Evolutionary conservation across 768 basidiomycete species (phyloP).

Genomic region (Agrocybe chaxingu): DNA sequence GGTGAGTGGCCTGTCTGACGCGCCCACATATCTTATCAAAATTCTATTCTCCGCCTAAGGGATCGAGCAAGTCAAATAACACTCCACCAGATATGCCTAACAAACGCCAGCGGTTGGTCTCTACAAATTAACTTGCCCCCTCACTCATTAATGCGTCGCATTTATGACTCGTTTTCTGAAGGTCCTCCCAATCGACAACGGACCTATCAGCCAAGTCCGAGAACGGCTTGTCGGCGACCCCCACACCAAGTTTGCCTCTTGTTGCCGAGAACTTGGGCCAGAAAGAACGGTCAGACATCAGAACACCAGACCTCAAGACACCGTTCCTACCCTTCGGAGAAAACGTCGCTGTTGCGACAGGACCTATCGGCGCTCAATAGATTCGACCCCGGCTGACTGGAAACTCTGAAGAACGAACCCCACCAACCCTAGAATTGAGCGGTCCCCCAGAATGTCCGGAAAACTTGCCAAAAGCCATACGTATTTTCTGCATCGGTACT

Average conservation of each 20-base stretch:
- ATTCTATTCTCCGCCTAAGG: constrained; percentile 37
- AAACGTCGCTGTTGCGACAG: constrained; percentile 51
- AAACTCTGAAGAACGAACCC: too few species aligned
- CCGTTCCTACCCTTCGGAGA: constrained; percentile 63
- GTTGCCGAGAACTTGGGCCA: constrained; percentile 31
- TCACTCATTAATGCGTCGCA: constrained; percentile 21
- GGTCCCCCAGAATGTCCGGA: too few species aligned
- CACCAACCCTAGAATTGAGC: too few species aligned
- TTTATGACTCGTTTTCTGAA: constrained; percentile 27
- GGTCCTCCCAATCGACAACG: constrained; percentile 42
- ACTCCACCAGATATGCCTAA: constrained; percentile 71
- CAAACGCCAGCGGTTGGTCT: constrained; percentile 77
- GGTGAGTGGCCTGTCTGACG: constrained; percentile 30
- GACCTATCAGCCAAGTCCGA: constrained; percentile 40
- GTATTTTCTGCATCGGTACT: constrained; percentile 28
- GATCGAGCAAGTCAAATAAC: constrained; percentile 56
- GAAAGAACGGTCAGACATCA: constrained; percentile 43
- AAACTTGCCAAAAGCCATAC: too few species aligned
- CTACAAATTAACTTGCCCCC: constrained; percentile 20
- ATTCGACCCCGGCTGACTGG: too few species aligned
- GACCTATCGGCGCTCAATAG: constrained; percentile 39
- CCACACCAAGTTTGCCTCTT: constrained; percentile 23
- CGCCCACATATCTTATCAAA: constrained; percentile 2
- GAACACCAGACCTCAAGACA: constrained; percentile 42
- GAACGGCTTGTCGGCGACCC: constrained; percentile 28